A percentile compares a stretch with the other conserved stretches of the same genome.
Conservation (phyloP, 139 green algal genomes). For the Pedinophyceae sp. region DNA sequence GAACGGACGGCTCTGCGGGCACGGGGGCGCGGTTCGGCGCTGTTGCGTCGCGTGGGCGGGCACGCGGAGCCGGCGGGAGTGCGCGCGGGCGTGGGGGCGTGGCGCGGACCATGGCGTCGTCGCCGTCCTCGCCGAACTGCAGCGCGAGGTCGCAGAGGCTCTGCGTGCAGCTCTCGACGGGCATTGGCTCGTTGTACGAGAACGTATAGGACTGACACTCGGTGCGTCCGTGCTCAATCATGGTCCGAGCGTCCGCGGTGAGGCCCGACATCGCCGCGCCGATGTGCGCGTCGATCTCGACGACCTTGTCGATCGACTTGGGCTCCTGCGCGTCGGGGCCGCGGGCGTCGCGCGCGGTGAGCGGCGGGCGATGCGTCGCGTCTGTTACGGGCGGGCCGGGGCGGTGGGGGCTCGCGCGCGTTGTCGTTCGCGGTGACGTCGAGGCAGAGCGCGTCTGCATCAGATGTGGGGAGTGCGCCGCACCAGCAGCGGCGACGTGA, state of each 20-base stretch:
- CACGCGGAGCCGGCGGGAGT: background rate
- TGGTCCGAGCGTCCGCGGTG: slow-evolving; percentile 86
- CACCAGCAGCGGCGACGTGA: slow-evolving; percentile 88
- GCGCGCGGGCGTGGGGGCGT: no score
- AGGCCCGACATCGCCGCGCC: slow-evolving; percentile 91
- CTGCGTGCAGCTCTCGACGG: slow-evolving; percentile 78
- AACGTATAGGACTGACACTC: slow-evolving; percentile 67
- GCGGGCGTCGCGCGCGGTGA: no score
- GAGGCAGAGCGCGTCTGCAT: no score
- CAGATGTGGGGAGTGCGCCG: no score
- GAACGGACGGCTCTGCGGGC: slow-evolving; percentile 80
- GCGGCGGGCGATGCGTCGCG: no score
- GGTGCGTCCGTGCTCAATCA: slow-evolving; percentile 90
- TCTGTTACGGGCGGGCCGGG: no score
- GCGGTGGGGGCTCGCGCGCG: no score
- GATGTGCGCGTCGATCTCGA: slow-evolving; percentile 93
- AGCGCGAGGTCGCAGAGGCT: slow-evolving; percentile 89
- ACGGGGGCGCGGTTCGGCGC: no score
- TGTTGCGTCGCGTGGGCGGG: background rate
- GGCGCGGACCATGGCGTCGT: slow-evolving; percentile 69
- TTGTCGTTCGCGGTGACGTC: no score
- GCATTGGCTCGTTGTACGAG: slow-evolving; percentile 96
- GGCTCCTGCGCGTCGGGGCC: no score
- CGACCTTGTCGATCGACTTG: slow-evolving; percentile 83
- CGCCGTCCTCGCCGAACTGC: slow-evolving; percentile 85